Base-by-base conservation (phyloP, 2,329 filamentous ascomycete species). In the Colletotrichum costaricense region DNA sequence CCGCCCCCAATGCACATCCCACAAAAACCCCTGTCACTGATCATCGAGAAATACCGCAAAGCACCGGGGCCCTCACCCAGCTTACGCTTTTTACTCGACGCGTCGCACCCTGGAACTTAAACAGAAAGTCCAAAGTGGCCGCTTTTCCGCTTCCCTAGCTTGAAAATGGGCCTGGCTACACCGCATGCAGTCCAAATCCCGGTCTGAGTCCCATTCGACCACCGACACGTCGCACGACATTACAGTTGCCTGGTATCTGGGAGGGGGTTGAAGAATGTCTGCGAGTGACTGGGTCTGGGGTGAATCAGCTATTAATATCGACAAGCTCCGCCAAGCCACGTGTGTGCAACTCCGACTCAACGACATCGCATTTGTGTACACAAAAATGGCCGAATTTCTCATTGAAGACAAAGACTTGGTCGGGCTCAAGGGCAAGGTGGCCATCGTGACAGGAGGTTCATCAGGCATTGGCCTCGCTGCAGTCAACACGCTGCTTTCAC, bases 391-490 rank as follows among this genome's bases (percentile, higher is more conserved):
- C 9, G 84, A 84, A 75, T 82, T 89, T 42, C 76, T 78, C 1
- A 88, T 89, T 59, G 78, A 83, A 55, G 84, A 88, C 72, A 79
- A 82, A 11, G 82, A 85, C 55, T 78, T 89, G 5, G 73, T 75
- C 14, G 75, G 78, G 54, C 85, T 95, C 54, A 84, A 84, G 19
- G 89, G 90, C 73, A 92, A 91, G 78, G 88, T 94, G 1, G 89
- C 94, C 59, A 81, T 94, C 38, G 91, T 95, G 4, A 93, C 93
- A 2, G 93, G 93, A 22, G 93, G 89, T 66, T 93, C 90, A 2
- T 87, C 91, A 72, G 94, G 94, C 0, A 86, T 95, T 11, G 93
- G 93, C n/a, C 83, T 96, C 22, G 90, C 92, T 67, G 90, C 90
- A 1, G 84, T 86, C 8, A 79, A 86, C 9, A 81, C 88, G 2